These are phyloP conservation scores for Laburnicola sp. DNA, from an alignment of 2,329 filamentous ascomycete genomes.

Conservation along the genomic window DNA sequence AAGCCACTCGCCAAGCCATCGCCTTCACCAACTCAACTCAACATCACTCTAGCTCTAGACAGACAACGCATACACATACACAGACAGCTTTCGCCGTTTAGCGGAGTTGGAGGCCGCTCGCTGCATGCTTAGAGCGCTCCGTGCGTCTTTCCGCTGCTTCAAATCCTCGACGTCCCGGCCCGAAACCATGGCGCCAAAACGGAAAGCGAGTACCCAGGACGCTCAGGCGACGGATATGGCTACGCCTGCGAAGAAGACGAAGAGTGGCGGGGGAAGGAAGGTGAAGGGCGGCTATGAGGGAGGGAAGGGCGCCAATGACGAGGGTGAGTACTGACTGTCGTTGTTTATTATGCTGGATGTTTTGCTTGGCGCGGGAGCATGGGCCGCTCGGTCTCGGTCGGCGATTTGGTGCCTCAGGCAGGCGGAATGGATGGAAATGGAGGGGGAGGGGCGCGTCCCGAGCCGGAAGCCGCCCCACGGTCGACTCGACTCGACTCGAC, in stretches of 20 bases:
- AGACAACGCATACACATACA: neutral
- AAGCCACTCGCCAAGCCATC: too few relatives aligned
- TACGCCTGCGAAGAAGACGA: slow-evolving; percentile 4
- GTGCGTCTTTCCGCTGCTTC: neutral
- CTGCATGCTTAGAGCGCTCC: slow-evolving; percentile 1
- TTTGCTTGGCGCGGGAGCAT: neutral
- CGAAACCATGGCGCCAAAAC: neutral
- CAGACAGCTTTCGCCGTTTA: neutral
- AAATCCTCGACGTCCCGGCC: neutral
- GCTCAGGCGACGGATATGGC: neutral
- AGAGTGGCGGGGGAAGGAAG: neutral
- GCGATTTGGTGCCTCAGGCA: neutral
- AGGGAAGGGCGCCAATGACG: neutral
- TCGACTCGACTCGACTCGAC: too few relatives aligned
- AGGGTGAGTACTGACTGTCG: slow-evolving; percentile 5
- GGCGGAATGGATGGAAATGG: too few relatives aligned
- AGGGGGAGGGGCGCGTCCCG: neutral
- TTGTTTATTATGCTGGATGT: neutral
- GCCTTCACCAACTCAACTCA: too few relatives aligned
- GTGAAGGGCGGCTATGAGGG: neutral
- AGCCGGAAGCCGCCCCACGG: too few relatives aligned
- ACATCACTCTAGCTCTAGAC: neutral
- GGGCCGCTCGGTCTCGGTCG: neutral
- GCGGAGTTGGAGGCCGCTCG: neutral
- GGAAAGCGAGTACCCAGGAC: neutral